These are phyloP conservation scores for Aquilaria yunnanensis DNA, from an alignment of 345 rosid species.

Conservation along the genomic window DNA sequence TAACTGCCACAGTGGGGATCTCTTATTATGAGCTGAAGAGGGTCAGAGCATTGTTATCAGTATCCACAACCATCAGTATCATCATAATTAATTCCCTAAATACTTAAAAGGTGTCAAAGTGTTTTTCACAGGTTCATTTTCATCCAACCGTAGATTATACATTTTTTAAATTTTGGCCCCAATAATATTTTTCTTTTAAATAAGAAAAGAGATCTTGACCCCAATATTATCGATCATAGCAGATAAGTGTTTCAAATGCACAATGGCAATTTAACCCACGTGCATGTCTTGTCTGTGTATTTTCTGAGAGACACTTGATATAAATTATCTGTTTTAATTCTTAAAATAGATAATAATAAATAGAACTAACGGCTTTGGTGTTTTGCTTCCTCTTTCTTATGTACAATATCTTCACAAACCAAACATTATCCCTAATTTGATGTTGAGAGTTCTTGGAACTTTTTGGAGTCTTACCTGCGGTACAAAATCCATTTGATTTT, in stretches of 20 bases:
- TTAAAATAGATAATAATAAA: not conserved
- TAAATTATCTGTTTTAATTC: not conserved
- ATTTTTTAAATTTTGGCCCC: too few species aligned
- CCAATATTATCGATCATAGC: too few species aligned
- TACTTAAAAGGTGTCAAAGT: not conserved
- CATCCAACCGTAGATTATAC: too few species aligned
- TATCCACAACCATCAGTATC: not conserved
- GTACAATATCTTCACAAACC: not conserved
- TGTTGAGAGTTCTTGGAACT: not conserved
- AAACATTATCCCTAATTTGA: not conserved
- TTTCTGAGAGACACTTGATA: not conserved
- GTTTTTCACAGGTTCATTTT: too few species aligned
- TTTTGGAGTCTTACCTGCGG: slow-evolving; percentile 12
- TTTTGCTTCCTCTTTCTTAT: not conserved
- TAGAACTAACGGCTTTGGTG: not conserved
- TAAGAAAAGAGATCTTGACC: too few species aligned
- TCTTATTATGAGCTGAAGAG: not conserved
- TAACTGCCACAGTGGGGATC: slow-evolving; percentile 1
- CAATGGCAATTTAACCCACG: too few species aligned
- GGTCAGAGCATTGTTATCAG: not conserved
- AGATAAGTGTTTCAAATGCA: too few species aligned
- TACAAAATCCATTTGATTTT: slow-evolving; percentile 20
- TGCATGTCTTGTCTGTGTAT: too few species aligned
- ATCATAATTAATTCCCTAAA: not conserved
- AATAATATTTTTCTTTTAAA: too few species aligned